Percentiles rank a stretch among this genome's conserved stretches.
Evolutionary conservation across 78 protist species (phyloP).

Genomic region (Cavenderia fasciculata): DNA sequence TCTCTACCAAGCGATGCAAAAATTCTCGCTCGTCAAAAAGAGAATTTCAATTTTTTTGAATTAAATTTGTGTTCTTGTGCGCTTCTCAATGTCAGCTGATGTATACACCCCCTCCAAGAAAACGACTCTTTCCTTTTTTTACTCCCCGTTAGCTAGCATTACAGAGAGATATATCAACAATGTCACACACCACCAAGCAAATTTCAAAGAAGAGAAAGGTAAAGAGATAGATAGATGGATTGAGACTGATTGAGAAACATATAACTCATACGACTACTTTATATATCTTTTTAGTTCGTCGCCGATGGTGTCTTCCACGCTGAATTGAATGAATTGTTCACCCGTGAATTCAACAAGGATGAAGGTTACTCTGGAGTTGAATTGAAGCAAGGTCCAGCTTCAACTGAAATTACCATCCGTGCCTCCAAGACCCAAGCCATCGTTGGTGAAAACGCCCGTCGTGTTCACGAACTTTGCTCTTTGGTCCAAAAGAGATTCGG

Average conservation of each 20-base stretch:
- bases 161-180: too few species aligned
- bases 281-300: conserved; percentile 91
- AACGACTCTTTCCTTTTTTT: too few species aligned
- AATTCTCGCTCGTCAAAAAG: too few species aligned
- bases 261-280: neutral
- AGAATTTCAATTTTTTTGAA: too few species aligned
- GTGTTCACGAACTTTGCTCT: conserved; percentile 98
- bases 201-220: conserved; percentile 76
- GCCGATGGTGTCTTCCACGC: conserved; percentile 99
- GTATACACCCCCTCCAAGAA: too few species aligned
- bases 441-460: conserved; percentile 97
- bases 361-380: conserved; percentile 99
- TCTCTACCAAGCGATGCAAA: too few species aligned
- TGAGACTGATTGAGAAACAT: neutral
- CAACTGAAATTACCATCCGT: conserved; percentile 99
- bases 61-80: too few species aligned
- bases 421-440: conserved; percentile 96
- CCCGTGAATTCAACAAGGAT: conserved; percentile 96
- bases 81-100: too few species aligned
- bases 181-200: conserved; percentile 39
- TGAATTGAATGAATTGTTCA: conserved; percentile 98
- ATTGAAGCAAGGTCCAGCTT: conserved; percentile 87
- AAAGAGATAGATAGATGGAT: neutral
- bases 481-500: conserved; percentile 99
- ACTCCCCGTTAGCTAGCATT: too few species aligned